Evolutionary conservation across 495 filamentous ascomycete genomes (phyloP), one percentile per base, ranked within the genome.

Genomic region (Trichoderma erinaceum): DNA sequence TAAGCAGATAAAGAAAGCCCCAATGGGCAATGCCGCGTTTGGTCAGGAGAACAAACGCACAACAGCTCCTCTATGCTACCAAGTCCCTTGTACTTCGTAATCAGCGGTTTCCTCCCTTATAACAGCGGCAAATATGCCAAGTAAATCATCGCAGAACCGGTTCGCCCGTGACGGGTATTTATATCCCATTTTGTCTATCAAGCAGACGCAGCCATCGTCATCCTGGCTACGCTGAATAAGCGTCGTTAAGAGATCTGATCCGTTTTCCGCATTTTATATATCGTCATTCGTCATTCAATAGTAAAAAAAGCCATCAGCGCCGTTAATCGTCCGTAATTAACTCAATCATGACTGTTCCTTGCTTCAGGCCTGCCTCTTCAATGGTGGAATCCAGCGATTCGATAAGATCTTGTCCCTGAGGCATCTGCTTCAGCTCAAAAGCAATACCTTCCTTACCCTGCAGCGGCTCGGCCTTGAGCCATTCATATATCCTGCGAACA

Each of bases 321-420:
- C 41, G 16, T 32, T 35, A 48, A 68, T 82, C 89, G 16, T 88
- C 87, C 73, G 91, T 88, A 65, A 92, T 75, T 72, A 89, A 96
- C 74, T 96, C 95, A 48, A 99, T 88, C 90, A 96, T 97, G 44
- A 99, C 88, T 0, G 91, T 96, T 16, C 88, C 92, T 72, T 94
- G 94, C 79, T 90, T 93, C 70, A 99, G 75, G 2, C 95, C 92
- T 1, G 93, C 93, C 74, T 92, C 89, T 66, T 86, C 85, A 63
- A 99, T 90, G 23, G 86, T 92, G 67, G 84, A 76, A 50, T 89
- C 85, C 12, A 97, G 79, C 44, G 80, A 75, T 6, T 90, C 89
- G 63, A 97, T 91, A 67, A 99, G 75, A 70, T 97, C 92, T 72
- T 83, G 87, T 48, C 92, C 90, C 81, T 92, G 84, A 21, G 84